Evolutionary conservation across 2,329 filamentous ascomycete genomes (phyloP).

Genomic region (Sphaerulina vaccinii): DNA sequence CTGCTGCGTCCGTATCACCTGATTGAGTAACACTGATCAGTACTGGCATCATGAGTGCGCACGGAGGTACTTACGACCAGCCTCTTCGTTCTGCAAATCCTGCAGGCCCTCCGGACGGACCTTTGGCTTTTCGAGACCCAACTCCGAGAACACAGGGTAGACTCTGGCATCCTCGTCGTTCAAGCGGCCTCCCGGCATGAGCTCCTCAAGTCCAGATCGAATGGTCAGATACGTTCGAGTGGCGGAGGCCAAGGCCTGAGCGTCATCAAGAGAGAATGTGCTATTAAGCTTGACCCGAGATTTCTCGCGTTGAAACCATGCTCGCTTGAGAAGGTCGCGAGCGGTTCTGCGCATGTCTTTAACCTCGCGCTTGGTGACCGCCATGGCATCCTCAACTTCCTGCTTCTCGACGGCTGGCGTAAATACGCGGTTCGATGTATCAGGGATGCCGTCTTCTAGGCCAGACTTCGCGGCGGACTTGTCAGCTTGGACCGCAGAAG

Average conservation of each 20-base stretch:
- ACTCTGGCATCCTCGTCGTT: conserved; percentile 24
- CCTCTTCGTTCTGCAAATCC: neutral
- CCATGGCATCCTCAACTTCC: neutral
- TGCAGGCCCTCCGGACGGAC: conserved; percentile 8
- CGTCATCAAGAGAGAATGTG: conserved; percentile 14
- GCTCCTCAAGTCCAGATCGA: conserved; percentile 16
- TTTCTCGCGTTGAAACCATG: conserved; percentile 26
- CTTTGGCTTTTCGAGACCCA: conserved; percentile 19
- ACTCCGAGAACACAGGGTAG: conserved; percentile 20
- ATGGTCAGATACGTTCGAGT: conserved; percentile 21
- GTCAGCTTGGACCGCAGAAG: neutral
- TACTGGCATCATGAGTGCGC: too few species aligned
- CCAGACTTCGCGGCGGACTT: neutral
- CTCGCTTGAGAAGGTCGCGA: conserved; percentile 21
- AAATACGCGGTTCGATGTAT: neutral
- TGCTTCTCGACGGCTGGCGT: neutral
- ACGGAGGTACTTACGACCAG: too few species aligned
- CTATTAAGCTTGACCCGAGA: conserved; percentile 16
- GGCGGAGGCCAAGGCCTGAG: conserved; percentile 8
- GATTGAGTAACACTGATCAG: too few species aligned
- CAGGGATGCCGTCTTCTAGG: neutral
- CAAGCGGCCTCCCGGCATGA: conserved; percentile 24
- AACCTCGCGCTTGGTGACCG: conserved; percentile 4
- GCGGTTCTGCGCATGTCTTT: conserved; percentile 19
- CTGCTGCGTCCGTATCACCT: too few species aligned